Evolutionary conservation across 2,329 filamentous ascomycete species (phyloP).

Genomic region (Arthrinium puccinioides): DNA sequence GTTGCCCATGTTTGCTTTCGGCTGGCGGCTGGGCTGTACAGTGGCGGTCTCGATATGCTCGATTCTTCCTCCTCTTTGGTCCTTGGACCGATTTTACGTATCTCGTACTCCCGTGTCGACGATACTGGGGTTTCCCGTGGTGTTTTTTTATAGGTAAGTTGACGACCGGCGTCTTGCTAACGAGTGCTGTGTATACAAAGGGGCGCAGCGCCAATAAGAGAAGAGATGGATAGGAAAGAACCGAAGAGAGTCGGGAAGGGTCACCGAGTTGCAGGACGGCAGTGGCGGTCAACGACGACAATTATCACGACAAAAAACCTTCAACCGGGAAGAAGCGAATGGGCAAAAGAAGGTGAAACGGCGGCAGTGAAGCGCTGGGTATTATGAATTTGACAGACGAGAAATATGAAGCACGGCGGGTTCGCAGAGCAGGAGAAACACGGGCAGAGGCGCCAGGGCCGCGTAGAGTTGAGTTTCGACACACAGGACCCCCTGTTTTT

Average conservation of each 20-base stretch:
- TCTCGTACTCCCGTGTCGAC: no score
- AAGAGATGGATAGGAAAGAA: neutral
- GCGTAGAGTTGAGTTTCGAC: no score
- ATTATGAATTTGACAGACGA: no score
- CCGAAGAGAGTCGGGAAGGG: neutral
- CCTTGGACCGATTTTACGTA: conserved; percentile 6
- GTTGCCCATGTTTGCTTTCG: conserved; percentile 49
- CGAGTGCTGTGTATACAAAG: neutral
- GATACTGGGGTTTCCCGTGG: neutral
- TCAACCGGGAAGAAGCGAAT: conserved; percentile 4
- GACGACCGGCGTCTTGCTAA: conserved; percentile 33
- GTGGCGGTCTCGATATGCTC: neutral
- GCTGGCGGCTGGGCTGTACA: neutral
- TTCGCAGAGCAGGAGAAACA: no score
- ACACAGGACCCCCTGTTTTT: no score
- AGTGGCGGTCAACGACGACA: neutral
- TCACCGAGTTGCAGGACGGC: neutral
- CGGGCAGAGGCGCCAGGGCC: no score
- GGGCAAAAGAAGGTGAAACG: no score
- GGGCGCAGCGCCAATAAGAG: neutral
- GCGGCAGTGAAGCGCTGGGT: no score
- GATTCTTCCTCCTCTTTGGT: conserved; percentile 9
- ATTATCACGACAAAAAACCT: conserved; percentile 2
- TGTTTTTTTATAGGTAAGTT: conserved; percentile 8
- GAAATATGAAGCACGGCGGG: no score